Evolutionary conservation across 345 rosid species (phyloP), one percentile per base, ranked within the genome.

Genomic region (Eucalyptus polybractea): DNA sequence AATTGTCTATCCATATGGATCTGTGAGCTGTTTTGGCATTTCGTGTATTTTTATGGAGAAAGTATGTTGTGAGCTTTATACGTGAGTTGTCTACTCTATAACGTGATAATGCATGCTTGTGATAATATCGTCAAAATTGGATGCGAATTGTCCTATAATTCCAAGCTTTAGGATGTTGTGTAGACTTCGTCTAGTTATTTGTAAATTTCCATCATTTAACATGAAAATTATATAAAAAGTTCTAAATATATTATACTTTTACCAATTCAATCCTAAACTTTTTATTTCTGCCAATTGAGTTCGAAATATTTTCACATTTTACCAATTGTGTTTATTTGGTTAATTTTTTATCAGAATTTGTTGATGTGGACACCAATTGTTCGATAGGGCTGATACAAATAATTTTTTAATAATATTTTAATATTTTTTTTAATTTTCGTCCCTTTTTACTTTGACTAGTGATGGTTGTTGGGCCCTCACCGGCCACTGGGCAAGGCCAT

Each of bases 361-460:
- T 53, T 53, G 25, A 21, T 53, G 10, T 53, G 5, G 5, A 53
- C 5, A 51, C 8, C 9, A 7, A 53, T 53, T 17, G 4, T 53
- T 8, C 56, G n/a, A n/a, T n/a, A n/a, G n/a, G n/a, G n/a, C n/a
- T n/a, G 2, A 53, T 19, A 17, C 0, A 7, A 53, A 53, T 19
- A 53, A 3, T 53, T 53, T 53, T 19, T 53, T 1, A 19, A 53
- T 0, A 19, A 53, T 53, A 7, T 3, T 53, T 53, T 53, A 19
- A 19, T 53, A 50, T 19, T 51, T 17, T 0, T 51, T 17, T 7
- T 0, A 0, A 3, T 51, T 51, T 51, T 51, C 7, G 2, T 7
- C 0, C 4, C 24, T 53, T 21, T 19, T 53, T 21, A 53, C 5
- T 53, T 53, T 53, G 25, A 1, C 25, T 21, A 9, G 25, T 53